phyloP scores from a whole-genome alignment of 495 filamentous ascomycete species.

The Lindgomyces ingoldianus region DNA sequence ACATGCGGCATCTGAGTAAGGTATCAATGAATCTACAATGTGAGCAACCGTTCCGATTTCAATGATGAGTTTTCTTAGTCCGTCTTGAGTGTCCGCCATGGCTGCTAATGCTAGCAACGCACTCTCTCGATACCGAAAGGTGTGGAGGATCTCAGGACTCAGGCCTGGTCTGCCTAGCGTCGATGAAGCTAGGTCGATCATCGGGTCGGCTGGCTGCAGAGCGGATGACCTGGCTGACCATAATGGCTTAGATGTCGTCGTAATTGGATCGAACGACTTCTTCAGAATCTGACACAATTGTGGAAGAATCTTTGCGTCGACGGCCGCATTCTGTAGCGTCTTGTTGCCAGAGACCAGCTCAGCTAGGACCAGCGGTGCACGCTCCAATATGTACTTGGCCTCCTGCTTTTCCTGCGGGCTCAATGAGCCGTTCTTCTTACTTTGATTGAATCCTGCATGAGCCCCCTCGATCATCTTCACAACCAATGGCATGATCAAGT shows the following conservation, averaged over 20 bases:
- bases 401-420: conserved; percentile 43
- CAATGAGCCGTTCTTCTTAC: background rate
- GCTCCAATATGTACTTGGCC: conserved; percentile 51
- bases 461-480: conserved; percentile 44
- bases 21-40: conserved; percentile 79
- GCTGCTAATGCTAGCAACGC: conserved; percentile 78
- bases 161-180: conserved; percentile 64
- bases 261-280: conserved; percentile 58
- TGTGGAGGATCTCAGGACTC: conserved; percentile 65
- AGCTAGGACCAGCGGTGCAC: conserved; percentile 72
- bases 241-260: conserved; percentile 44
- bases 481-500: conserved; percentile 45
- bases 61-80: conserved; percentile 79
- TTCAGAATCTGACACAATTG: conserved; percentile 76
- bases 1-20: conserved; percentile 46
- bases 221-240: conserved; percentile 41
- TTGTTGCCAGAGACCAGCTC: conserved; percentile 74
- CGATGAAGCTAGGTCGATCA: conserved; percentile 35
- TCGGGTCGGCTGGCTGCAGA: background rate
- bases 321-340: conserved; percentile 76
- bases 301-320: conserved; percentile 74
- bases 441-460: conserved; percentile 2
- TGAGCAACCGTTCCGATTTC: conserved; percentile 77
- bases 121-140: conserved; percentile 73
- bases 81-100: conserved; percentile 76